Evolutionary conservation across 2,329 filamentous ascomycete genomes (phyloP), one percentile per base, ranked within the genome.

Genomic region (Aspergillus quadrilineatus): DNA sequence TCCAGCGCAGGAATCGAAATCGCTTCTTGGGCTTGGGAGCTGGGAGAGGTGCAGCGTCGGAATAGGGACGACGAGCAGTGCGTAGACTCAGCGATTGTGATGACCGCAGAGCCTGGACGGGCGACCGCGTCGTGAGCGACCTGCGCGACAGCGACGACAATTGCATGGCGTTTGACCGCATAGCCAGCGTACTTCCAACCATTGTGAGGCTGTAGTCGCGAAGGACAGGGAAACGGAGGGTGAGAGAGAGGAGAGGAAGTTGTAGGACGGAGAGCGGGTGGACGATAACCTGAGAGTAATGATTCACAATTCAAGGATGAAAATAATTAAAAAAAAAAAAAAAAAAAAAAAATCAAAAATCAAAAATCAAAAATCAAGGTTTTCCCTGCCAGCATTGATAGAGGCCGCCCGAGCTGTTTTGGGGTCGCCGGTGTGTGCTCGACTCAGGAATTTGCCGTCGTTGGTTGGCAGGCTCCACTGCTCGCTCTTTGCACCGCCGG

Each of bases 1-100:
- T 77, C 87, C 89, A 96, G 72, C 84, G 84, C 71, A 97, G 80
- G 63, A 85, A 82, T 55, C 79, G 79, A 76, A 94, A 87, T 70
- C 86, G 85, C 73, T 78, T 83, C 71, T 77, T 79, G n/a, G 76
- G 75, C 58, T 73, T 73, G 34, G 71, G 71, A 7, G 70, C 66
- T 22, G 71, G 64, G 22, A 76, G 76, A 14, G 70, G 65, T 15
- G 67, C 69, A 59, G 77, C 77, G 66, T 85, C 81, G 54, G 84
- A 82, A 63, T 82, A 82, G 26, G 72, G 67, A 53, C 80, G 75
- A 56, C 77, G 77, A 65, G 77, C 76, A 36, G 69, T 61, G 57
- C 74, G 75, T 57, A 70, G 63, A 52, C 55, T 36, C 56, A 71
- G 49, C 32, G 68, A 62, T 57, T 65, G 63, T n/a, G 65, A 55